Base-by-base conservation (phyloP, 352 stramenopile genomes). In the Globisporangium sylvaticum region DNA sequence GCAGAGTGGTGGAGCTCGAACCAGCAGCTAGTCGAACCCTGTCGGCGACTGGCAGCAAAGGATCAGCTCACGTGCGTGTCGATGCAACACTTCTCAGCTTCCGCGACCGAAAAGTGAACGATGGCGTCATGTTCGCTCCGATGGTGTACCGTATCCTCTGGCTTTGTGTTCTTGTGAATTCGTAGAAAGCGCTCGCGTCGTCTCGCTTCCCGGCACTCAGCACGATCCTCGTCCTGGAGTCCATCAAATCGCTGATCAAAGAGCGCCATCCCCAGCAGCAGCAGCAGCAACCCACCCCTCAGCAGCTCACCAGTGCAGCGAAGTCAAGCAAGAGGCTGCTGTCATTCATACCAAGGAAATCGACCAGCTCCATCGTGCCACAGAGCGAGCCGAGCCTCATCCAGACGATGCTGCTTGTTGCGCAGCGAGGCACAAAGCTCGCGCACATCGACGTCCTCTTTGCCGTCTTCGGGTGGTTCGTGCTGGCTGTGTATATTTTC, bases 221-320 rank as follows among this genome's bases (percentile, higher is more conserved):
- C 18, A 42, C 27, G 58, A 25, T 64, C 15, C 5, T 57, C 58
- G 42, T 57, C 24, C 31, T 64, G 18, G 42, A 64, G 42, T 64
- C 58, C 39, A 42, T 57, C 42, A 64, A 64, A n/a, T 57, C 58
- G 9, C 9, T 64, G 39, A 64, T 64, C 42, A 57, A 64, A 24
- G 27, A 9, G 9, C n/a, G 25, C 20, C 27, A 25, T 9, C 3
- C 7, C 27, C 32, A 29, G 10, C 39, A 54, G 6, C 39, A 50
- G 3, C 32, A 53, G 34, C 34, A 1, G 34, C 34, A 1, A 12
- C 34, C 10, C 10, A 18, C 34, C 4, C 12, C 34, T 12, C 18
- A 25, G 10, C 42, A 25, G 10, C 20, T 46, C 27, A 64, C 1
- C 24, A 29, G 27, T 18, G 6, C 25, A n/a, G n/a, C n/a, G 2